A percentile compares a stretch with the other conserved stretches of the same genome.
Evolutionary conservation across 2,329 filamentous ascomycete genomes (phyloP).

Genomic region (Aureobasidium leucospermi): DNA sequence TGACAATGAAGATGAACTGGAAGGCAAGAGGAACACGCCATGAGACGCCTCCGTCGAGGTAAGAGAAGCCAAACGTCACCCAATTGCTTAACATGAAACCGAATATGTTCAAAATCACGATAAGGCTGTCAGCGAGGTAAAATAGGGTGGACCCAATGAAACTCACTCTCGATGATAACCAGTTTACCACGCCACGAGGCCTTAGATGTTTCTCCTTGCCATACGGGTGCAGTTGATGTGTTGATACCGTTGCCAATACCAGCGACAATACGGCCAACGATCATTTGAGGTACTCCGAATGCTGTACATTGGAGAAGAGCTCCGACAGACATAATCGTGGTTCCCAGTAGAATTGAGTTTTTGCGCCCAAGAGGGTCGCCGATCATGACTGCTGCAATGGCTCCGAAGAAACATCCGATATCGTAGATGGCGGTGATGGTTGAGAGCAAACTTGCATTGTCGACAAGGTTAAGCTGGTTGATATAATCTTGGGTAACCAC

Average conservation of each 20-base stretch:
- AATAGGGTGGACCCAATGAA: background rate
- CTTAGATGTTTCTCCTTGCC: slow-evolving; percentile 45
- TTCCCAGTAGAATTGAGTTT: slow-evolving; percentile 41
- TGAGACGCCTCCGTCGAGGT: slow-evolving; percentile 32
- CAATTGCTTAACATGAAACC: slow-evolving; percentile 42
- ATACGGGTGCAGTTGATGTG: slow-evolving; percentile 40
- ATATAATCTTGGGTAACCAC: slow-evolving; percentile 49
- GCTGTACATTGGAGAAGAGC: slow-evolving; percentile 42
- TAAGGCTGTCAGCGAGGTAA: slow-evolving; percentile 10
- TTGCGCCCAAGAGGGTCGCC: slow-evolving; percentile 45
- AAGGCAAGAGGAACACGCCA: slow-evolving; percentile 43
- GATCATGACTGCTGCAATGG: slow-evolving; percentile 40
- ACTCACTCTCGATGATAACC: slow-evolving; percentile 24
- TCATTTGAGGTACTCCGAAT: slow-evolving; percentile 41
- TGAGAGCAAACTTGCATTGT: slow-evolving; percentile 18
- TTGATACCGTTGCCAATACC: slow-evolving; percentile 48
- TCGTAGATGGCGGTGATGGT: slow-evolving; percentile 53
- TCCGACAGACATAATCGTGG: slow-evolving; percentile 42
- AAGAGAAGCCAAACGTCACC: slow-evolving; percentile 37
- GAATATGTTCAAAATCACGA: slow-evolving; percentile 42
- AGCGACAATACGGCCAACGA: slow-evolving; percentile 41
- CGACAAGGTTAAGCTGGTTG: slow-evolving; percentile 37
- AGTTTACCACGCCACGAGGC: slow-evolving; percentile 32
- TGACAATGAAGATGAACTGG: slow-evolving; percentile 44
- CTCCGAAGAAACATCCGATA: slow-evolving; percentile 55